Evolutionary conservation across 495 filamentous ascomycete genomes (phyloP), one percentile per base, ranked within the genome.

Genomic region (Hamigera avellanea): DNA sequence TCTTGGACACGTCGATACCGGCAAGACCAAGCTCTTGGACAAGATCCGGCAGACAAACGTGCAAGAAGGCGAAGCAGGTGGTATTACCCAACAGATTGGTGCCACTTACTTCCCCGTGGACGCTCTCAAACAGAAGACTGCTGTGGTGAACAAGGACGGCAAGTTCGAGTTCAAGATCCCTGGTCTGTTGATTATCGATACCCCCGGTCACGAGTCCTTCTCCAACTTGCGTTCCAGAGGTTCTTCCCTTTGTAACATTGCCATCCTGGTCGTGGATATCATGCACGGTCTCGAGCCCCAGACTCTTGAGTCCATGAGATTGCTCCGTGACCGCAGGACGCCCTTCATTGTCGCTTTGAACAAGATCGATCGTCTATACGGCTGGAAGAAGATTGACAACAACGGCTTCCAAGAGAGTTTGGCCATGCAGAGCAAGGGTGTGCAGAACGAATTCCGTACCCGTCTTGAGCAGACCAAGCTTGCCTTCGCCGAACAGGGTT

Each of bases 81-180:
- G 93, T 81, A 99, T 99, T 50, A 99, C 93, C 12, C 93, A 99
- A 64, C 93, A 99, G 62, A 99, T 99, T 55, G 93, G 93, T 77
- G 93, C 93, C 30, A 99, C 93, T 12, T 99, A 96, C 64, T 99
- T 99, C 76, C 93, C 93, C 14, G 86, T 89, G 37, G 91, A 96
- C 36, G 84, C 93, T 36, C 76, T 99, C 54, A 68, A 73, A 56
- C 75, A 82, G 50, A 99, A 99, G 74, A 95, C 88, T 6, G 66
- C 68, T 15, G 91, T 96, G 8, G 84, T 99, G 46, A 96, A 99
- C 67, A 67, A 75, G 50, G 88, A 95, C 44, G 79, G 80, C 46
- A 71, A 67, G 27, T 96, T 99, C 63, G 83, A 95, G 35, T 93
- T 95, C 77, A 96, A 95, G 69, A 84, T 96, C 14, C 93, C 93